A percentile compares a stretch with the other conserved stretches of the same genome.
Evolutionary conservation across 202 grass and related monocot species (phyloP).

Genomic region (Carex sylvatica): DNA sequence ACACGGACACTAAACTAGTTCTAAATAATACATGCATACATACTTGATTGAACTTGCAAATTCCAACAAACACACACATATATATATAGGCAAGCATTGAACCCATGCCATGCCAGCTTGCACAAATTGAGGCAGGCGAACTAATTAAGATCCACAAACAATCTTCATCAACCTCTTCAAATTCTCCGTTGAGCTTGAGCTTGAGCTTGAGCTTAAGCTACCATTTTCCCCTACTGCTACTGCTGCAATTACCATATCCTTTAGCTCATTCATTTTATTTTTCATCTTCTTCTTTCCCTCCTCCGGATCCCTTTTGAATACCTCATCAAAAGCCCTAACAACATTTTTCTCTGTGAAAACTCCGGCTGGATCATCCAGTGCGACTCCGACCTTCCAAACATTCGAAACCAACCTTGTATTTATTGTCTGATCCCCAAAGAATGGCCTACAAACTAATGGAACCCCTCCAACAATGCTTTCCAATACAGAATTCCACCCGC

Average conservation of each 20-base stretch:
- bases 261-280: background rate
- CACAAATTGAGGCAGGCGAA: background rate
- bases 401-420: background rate
- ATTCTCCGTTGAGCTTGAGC: slow-evolving; percentile 15
- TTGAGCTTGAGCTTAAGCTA: too few relatives aligned
- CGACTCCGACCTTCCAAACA: background rate
- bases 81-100: too few relatives aligned
- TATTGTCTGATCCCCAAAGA: background rate
- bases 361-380: background rate
- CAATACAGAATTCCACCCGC: slow-evolving; percentile 33
- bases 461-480: slow-evolving; percentile 7
- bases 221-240: slow-evolving; percentile 2
- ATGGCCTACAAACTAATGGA: background rate
- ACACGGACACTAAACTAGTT: too few relatives aligned
- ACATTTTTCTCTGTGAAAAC: background rate
- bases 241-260: background rate
- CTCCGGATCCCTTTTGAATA: slow-evolving; percentile 2
- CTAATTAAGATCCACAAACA: slow-evolving; percentile 4
- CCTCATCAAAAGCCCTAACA: background rate
- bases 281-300: slow-evolving; percentile 19
- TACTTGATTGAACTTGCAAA: too few relatives aligned
- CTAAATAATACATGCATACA: too few relatives aligned
- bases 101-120: too few relatives aligned
- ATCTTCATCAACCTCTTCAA: slow-evolving; percentile 14
- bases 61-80: too few relatives aligned